These are phyloP conservation scores for Suillus subaureus DNA, from an alignment of 768 basidiomycete genomes.

Conservation along the genomic window DNA sequence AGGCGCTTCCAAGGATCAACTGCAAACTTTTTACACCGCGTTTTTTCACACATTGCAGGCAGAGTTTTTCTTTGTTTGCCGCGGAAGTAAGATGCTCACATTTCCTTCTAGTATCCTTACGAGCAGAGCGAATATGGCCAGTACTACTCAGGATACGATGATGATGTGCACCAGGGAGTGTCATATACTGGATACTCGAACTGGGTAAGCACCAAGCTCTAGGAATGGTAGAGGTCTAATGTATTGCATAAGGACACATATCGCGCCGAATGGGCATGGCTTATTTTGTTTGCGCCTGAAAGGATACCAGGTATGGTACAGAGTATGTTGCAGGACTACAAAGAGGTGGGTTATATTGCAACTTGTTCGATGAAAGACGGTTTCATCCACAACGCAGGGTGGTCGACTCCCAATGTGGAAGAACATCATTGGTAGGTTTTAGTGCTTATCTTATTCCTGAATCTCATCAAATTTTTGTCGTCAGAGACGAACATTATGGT, in stretches of 20 bases:
- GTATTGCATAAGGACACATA: conserved; percentile 65
- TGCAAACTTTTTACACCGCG: conserved; percentile 59
- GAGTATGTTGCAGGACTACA: conserved; percentile 81
- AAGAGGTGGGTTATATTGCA: conserved; percentile 44
- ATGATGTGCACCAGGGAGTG: conserved; percentile 58
- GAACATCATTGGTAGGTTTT: conserved; percentile 63
- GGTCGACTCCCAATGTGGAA: conserved; percentile 94
- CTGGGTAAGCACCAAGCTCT: conserved; percentile 50
- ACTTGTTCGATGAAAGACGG: conserved; percentile 4
- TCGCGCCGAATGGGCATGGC: conserved; percentile 79
- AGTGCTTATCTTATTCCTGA: neutral
- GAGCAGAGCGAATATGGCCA: conserved; percentile 66
- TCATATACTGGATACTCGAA: conserved; percentile 84
- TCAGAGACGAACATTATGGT: conserved; percentile 85
- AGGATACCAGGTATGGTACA: conserved; percentile 73
- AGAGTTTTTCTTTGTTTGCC: conserved; percentile 3
- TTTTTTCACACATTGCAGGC: conserved; percentile 67
- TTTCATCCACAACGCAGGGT: conserved; percentile 38
- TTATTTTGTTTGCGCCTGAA: conserved; percentile 76
- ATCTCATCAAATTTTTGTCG: neutral
- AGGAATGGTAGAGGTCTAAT: neutral
- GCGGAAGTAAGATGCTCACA: neutral
- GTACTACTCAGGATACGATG: conserved; percentile 82
- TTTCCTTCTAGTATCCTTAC: conserved; percentile 63
- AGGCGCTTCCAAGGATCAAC: conserved; percentile 50